Evolutionary conservation across 768 basidiomycete genomes (phyloP).

Genomic region (Tylopilus felleus): DNA sequence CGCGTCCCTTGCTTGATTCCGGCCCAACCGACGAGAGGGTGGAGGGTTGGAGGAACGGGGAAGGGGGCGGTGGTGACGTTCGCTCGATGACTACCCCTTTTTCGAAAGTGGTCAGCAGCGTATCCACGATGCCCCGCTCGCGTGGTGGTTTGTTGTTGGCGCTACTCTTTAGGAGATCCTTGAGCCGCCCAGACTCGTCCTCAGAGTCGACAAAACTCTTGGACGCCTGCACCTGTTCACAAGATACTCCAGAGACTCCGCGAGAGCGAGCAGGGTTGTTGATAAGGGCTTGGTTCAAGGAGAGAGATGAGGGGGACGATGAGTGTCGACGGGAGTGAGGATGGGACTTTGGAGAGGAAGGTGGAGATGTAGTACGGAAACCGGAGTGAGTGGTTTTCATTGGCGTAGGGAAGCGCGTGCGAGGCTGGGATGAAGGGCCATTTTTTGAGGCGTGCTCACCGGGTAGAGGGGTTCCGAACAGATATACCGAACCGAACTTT

Average conservation of each 20-base stretch:
- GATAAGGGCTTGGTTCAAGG: constrained; percentile 44
- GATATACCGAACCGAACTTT: constrained; percentile 23
- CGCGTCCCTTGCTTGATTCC: constrained; percentile 20
- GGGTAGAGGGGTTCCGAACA: constrained; percentile 25
- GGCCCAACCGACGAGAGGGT: constrained; percentile 11
- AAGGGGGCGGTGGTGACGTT: constrained; percentile 8
- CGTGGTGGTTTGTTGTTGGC: constrained; percentile 34
- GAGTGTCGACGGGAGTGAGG: constrained; percentile 28
- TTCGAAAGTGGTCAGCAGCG: constrained; percentile 30
- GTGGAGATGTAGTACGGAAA: constrained; percentile 12
- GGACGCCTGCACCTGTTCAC: constrained; percentile 70
- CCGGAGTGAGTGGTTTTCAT: constrained; percentile 5
- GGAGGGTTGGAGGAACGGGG: constrained; percentile 10
- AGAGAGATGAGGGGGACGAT: constrained; percentile 38
- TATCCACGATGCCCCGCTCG: constrained; percentile 32
- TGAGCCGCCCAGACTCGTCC: constrained; percentile 73
- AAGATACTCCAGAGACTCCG: constrained; percentile 68
- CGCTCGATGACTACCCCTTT: constrained; percentile 26
- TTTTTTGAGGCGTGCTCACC: constrained; percentile 18
- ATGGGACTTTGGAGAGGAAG: constrained; percentile 21
- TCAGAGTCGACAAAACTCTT: constrained; percentile 81
- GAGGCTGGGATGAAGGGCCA: constrained; percentile 9
- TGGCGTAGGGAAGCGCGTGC: constrained; percentile 8
- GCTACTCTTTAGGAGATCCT: constrained; percentile 63
- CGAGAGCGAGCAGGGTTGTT: constrained; percentile 53